These are phyloP conservation scores for Myxozyma mucilagina DNA, from an alignment of 805 yeast species.

Conservation along the genomic window DNA sequence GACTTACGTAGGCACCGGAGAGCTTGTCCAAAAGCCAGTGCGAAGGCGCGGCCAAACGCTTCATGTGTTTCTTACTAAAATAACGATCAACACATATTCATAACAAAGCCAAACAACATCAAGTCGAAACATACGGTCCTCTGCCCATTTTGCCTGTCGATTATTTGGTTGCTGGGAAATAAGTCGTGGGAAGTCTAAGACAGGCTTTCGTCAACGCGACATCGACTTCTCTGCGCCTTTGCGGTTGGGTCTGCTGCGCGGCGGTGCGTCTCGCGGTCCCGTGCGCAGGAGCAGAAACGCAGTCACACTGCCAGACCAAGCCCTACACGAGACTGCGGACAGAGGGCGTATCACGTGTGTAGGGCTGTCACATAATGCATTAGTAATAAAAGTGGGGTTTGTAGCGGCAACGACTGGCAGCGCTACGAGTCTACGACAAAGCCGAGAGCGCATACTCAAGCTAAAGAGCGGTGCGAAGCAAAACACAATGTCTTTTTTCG, in stretches of 20 bases:
- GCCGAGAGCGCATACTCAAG: background rate
- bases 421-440: background rate
- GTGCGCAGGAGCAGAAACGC: background rate
- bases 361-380: background rate
- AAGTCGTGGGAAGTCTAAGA: constrained; percentile 7
- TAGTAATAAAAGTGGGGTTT: background rate
- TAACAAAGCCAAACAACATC: background rate
- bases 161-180: constrained; percentile 5
- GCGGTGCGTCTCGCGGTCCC: too few relatives aligned
- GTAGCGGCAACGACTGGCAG: background rate
- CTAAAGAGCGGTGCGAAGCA: background rate
- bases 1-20: constrained; percentile 78
- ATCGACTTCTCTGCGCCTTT: background rate
- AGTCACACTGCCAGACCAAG: background rate
- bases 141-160: constrained; percentile 28
- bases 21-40: constrained; percentile 99
- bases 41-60: constrained; percentile 99
- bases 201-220: background rate
- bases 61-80: constrained; percentile 81
- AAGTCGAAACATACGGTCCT: constrained; percentile 30
- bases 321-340: background rate
- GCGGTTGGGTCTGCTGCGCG: too few relatives aligned
- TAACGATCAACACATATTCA: background rate
- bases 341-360: background rate
- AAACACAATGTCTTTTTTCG: constrained; percentile 30